Conservation (phyloP, 257 asterid genomes). For the Salvia hispanica region DNA sequence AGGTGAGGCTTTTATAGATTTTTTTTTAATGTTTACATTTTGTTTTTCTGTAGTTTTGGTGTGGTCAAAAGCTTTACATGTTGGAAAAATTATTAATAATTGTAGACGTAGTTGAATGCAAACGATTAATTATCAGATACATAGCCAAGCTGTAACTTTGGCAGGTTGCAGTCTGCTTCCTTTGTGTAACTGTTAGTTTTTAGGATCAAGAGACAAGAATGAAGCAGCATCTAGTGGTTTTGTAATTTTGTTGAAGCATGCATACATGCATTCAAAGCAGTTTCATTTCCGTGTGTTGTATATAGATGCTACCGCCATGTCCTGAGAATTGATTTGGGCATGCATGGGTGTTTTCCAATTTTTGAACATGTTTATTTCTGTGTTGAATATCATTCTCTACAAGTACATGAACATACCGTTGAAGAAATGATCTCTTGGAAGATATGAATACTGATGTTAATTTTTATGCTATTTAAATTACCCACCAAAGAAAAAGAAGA, state of each 20-base stretch:
- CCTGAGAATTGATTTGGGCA: constrained; percentile 16
- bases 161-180: background rate
- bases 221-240: background rate
- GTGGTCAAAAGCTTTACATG: background rate
- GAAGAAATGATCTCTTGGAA: background rate
- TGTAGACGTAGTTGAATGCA: background rate
- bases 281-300: too few species aligned
- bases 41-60: background rate
- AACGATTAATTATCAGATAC: background rate
- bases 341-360: background rate
- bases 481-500: background rate
- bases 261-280: constrained; percentile 14
- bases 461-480: background rate
- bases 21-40: background rate
- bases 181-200: background rate
- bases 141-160: background rate
- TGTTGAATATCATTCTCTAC: background rate
- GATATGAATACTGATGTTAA: constrained; percentile 9
- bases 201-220: background rate
- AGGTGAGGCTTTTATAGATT: constrained; percentile 44
- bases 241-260: background rate
- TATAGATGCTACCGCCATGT: background rate
- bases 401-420: background rate
- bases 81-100: background rate
- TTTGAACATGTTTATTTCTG: background rate